Conservation (phyloP, 75 land plant genomes). For the Pinus taeda region DNA sequence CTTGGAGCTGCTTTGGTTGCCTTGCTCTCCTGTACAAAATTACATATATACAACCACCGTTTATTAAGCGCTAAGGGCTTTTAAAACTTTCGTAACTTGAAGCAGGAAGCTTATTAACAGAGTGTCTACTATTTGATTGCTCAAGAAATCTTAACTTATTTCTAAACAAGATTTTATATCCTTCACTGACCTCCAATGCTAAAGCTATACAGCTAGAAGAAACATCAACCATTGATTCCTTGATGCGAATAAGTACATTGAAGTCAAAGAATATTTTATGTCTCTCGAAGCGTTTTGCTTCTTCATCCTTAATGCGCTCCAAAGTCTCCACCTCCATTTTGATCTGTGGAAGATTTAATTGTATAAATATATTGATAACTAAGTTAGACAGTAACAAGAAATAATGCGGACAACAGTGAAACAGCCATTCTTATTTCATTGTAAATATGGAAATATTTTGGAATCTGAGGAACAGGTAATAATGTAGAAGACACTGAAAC, state of each 20-base stretch:
- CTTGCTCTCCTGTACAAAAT: constrained; percentile 23
- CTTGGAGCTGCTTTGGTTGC: constrained; percentile 17
- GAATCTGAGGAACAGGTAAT: too few relatives aligned
- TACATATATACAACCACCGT: too few relatives aligned
- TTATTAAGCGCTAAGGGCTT: too few relatives aligned
- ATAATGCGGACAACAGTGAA: neutral
- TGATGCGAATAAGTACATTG: constrained; percentile 32
- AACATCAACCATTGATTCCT: constrained; percentile 63
- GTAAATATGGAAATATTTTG: too few relatives aligned
- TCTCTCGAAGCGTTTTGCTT: constrained; percentile 37
- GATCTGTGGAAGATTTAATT: constrained; percentile 5
- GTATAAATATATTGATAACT: neutral
- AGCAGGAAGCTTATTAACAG: too few relatives aligned
- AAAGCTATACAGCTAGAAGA: constrained; percentile 59
- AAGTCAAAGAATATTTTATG: constrained; percentile 67
- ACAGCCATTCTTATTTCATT: neutral
- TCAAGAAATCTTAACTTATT: too few relatives aligned
- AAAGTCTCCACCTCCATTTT: constrained; percentile 52
- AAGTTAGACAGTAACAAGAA: neutral
- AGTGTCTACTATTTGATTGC: too few relatives aligned
- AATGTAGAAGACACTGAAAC: too few relatives aligned
- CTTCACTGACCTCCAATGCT: constrained; percentile 43
- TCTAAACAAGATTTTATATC: neutral
- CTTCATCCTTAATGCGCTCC: constrained; percentile 70
- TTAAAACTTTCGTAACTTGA: too few relatives aligned